Percentiles rank a stretch among this genome's conserved stretches.
Evolutionary conservation across 306 rosid species (phyloP).

Genomic region (Quercus alba): DNA sequence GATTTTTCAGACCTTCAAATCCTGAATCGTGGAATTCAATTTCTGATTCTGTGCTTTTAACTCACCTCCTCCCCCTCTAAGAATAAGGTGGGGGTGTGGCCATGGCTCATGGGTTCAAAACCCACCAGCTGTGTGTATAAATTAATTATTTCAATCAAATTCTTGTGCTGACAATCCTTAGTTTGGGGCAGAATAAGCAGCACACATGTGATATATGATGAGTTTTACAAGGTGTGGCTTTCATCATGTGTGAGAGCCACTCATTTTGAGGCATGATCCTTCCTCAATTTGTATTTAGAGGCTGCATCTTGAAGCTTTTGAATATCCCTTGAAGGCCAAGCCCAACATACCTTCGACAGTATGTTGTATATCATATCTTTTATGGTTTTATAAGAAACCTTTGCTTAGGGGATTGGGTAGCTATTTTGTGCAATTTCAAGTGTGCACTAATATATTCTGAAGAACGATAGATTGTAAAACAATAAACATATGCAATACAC

Average conservation of each 20-base stretch:
- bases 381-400: not conserved
- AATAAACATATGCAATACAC: not conserved
- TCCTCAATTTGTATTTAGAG: not conserved
- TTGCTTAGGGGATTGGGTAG: not conserved
- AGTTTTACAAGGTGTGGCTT: not conserved
- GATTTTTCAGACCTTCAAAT: not conserved
- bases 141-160: not conserved
- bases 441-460: not conserved
- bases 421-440: not conserved
- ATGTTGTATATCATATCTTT: not conserved
- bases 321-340: not conserved
- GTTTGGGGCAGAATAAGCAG: not conserved
- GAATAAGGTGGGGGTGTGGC: no score
- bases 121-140: no score
- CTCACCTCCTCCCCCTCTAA: no score
- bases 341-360: not conserved
- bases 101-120: no score
- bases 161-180: not conserved
- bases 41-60: no score
- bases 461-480: not conserved
- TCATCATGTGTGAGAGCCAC: not conserved
- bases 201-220: not conserved
- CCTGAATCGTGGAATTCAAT: no score
- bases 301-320: not conserved
- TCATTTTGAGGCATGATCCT: not conserved